A percentile compares a stretch with the other conserved stretches of the same genome.
Conservation (phyloP, 257 asterid species). For the Solanum dulcamara region DNA sequence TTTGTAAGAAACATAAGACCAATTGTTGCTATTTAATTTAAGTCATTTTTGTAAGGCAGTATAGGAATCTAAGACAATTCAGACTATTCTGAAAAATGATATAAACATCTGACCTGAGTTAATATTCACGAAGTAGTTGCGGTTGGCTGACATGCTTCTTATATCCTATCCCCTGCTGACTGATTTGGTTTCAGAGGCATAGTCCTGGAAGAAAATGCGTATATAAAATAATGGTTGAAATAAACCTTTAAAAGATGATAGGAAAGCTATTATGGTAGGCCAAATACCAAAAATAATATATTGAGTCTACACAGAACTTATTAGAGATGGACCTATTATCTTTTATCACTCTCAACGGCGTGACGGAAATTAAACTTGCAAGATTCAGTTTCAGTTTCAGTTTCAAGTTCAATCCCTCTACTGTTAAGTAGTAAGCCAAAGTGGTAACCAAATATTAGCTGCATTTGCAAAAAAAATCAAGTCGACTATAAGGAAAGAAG, state of each 20-base stretch:
- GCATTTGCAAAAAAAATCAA: neutral
- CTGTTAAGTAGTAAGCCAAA: too few species aligned
- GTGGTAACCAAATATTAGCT: neutral
- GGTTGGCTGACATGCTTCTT: constrained; percentile 19
- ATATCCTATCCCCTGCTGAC: constrained; percentile 58
- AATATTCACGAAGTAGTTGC: constrained; percentile 38
- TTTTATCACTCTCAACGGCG: neutral
- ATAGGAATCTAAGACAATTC: neutral
- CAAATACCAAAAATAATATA: neutral
- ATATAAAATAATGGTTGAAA: neutral
- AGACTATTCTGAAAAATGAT: neutral
- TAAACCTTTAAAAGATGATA: neutral
- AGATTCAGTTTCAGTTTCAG: too few species aligned
- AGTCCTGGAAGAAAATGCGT: constrained; percentile 24
- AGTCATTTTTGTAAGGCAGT: neutral
- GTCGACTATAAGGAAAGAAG: neutral
- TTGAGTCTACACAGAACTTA: neutral
- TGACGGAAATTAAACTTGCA: neutral
- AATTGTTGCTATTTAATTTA: neutral
- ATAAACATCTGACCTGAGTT: constrained; percentile 32
- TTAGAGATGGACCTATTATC: neutral
- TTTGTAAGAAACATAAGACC: neutral
- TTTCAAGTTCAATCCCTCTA: neutral
- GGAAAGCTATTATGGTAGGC: neutral
- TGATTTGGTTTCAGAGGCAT: constrained; percentile 50